Evolutionary conservation across 306 rosid genomes (phyloP).

Genomic region (Ceratonia siliqua): DNA sequence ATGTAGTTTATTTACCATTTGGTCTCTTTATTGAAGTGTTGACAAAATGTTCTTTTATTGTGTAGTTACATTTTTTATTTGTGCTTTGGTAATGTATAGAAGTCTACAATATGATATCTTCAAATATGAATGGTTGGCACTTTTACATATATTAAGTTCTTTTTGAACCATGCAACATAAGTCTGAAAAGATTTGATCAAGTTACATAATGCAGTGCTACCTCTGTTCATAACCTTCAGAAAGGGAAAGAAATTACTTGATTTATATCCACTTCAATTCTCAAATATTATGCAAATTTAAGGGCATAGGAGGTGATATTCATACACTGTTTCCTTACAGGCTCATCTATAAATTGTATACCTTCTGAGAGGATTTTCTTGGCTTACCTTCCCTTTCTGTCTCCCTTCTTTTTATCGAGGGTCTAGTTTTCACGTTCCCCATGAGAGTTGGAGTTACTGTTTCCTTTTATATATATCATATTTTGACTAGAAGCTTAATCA

Average conservation of each 20-base stretch:
- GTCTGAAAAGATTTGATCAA: constrained; percentile 5
- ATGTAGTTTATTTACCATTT: background rate
- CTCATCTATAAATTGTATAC: constrained; percentile 3
- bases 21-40: constrained; percentile 2
- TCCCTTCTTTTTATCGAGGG: background rate
- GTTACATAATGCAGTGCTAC: background rate
- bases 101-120: background rate
- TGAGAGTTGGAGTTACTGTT: constrained; percentile 10
- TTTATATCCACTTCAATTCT: constrained; percentile 24
- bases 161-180: background rate
- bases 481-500: constrained; percentile 30
- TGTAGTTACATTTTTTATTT: background rate
- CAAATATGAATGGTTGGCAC: constrained; percentile 9
- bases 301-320: too few species aligned
- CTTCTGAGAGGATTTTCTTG: background rate
- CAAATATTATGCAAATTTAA: background rate
- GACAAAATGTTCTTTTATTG: background rate
- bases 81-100: background rate
- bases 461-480: background rate
- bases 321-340: too few species aligned
- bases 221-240: background rate
- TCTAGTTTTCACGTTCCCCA: constrained; percentile 1
- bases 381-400: constrained; percentile 10
- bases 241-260: constrained; percentile 14
- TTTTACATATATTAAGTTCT: constrained; percentile 16